These are phyloP conservation scores for Sporothrix dimorphospora DNA, from an alignment of 2,329 filamentous ascomycete species.

Conservation along the genomic window DNA sequence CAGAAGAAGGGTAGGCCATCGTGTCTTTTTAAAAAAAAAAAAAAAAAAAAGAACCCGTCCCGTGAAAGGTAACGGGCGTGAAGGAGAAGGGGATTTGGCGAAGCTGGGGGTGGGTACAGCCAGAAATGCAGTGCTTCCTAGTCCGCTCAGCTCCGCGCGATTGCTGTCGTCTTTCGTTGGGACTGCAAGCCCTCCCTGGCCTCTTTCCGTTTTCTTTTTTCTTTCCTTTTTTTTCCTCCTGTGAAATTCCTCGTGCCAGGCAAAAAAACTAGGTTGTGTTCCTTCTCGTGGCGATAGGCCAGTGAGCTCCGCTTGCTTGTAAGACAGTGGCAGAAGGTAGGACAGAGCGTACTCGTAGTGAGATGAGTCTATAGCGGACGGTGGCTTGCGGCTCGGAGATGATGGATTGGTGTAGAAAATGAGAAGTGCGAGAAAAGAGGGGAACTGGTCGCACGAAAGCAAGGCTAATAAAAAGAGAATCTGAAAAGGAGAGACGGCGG, in stretches of 20 bases:
- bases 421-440: constrained; percentile 9
- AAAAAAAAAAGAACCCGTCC: constrained; percentile 14
- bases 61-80: background rate
- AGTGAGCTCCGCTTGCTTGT: constrained; percentile 23
- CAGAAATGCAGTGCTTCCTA: constrained; percentile 3
- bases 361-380: constrained; percentile 12
- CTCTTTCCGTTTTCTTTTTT: background rate
- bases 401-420: constrained; percentile 25
- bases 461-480: constrained; percentile 18
- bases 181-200: constrained; percentile 11
- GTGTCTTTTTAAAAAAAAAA: constrained; percentile 5
- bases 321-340: constrained; percentile 22
- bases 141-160: constrained; percentile 11
- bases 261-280: background rate
- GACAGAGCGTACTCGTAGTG: constrained; percentile 25
- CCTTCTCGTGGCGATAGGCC: background rate
- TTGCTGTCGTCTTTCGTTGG: background rate
- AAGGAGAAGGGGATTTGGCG: background rate
- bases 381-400: constrained; percentile 29
- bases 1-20: constrained; percentile 32
- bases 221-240: background rate
- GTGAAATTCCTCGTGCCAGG: background rate
- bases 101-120: constrained; percentile 7
- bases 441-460: constrained; percentile 14
- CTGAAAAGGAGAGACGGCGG: background rate